Evolutionary conservation across 1,139 yeast genomes (phyloP), one percentile per base, ranked within the genome.

Genomic region (Hemisphaericaspora lyxosophila): DNA sequence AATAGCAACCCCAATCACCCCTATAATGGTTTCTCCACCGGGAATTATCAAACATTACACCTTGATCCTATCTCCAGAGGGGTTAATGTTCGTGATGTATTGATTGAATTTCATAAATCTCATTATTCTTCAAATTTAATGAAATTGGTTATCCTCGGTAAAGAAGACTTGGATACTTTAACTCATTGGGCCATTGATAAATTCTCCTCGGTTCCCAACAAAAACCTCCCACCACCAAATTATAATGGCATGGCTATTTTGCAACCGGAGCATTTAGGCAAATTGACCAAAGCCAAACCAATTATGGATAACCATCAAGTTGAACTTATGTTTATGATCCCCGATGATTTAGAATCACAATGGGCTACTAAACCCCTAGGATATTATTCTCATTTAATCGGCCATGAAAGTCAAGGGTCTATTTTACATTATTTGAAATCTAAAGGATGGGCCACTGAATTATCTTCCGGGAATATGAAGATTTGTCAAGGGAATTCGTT

Each of bases 371-470:
- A 79, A 49, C 95, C 97, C 0, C 72, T 77, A 9, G 77, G 73
- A 38, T 85, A 88, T 58, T 75, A 70, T 49, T 78, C 92, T 18
- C 97, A 90, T 58, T 68, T 92, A 41, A 64, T 92, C 40, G 97
- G 98, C 24, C 97, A 92, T 58, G 97, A 92, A 64, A 87, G 77
- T 38, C 72, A 80, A 38, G 97, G 97, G 1, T 87, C 96, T 1
- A 61, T 92, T 13, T 69, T 87, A 26, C 75, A 81, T 39, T 74
- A 71, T 47, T 73, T 90, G 46, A 90, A 89, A 61, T 62, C 67
- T 30, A 50, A 51, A 43, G 86, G 92, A 8, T 87, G 92, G 88
- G 95, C 89, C 5, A 84, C 78, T 45, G 82, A 78, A 12, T 71
- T 92, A 38, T 78, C 88, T 24, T 81, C 92, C 23, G 96, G 96